Percentiles rank a stretch among this genome's conserved stretches.
phyloP scores from a whole-genome alignment of 176 grass and related monocot species.

The Metroxylon sagu region DNA sequence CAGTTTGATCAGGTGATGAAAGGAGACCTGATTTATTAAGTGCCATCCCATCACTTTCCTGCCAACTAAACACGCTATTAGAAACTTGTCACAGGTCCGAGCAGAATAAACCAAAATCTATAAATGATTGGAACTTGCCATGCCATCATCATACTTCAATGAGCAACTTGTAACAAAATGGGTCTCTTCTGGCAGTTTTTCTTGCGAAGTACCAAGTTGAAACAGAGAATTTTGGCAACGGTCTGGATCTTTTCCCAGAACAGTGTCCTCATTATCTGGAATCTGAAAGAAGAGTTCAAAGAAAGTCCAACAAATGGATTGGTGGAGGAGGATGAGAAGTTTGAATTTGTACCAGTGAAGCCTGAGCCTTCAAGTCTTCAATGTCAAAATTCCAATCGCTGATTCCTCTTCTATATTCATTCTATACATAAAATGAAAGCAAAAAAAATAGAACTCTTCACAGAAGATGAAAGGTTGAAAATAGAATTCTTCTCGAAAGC shows the following conservation, averaged over 20 bases:
- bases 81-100: slow-evolving; percentile 13
- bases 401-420: slow-evolving; percentile 94
- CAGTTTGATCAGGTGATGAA: slow-evolving; percentile 33
- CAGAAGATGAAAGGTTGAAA: too few species aligned
- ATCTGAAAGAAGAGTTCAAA: slow-evolving; percentile 28
- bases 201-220: slow-evolving; percentile 45
- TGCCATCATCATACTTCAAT: slow-evolving; percentile 38
- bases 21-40: slow-evolving; percentile 32
- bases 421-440: slow-evolving; percentile 25
- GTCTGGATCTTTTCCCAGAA: slow-evolving; percentile 46
- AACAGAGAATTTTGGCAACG: slow-evolving; percentile 24
- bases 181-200: slow-evolving; percentile 31
- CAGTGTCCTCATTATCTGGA: slow-evolving; percentile 53
- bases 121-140: slow-evolving; percentile 31
- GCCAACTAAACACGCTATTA: slow-evolving; percentile 47
- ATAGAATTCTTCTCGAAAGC: too few species aligned
- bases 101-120: slow-evolving; percentile 11
- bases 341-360: slow-evolving; percentile 42
- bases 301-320: background rate
- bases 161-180: slow-evolving; percentile 26
- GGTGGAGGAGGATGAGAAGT: background rate
- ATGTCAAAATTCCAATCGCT: slow-evolving; percentile 93
- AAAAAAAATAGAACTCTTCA: slow-evolving; percentile 13
- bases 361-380: slow-evolving; percentile 86
- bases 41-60: slow-evolving; percentile 43